Base-by-base conservation (phyloP, 208 protist genomes). In the Crithidia fasciculata region DNA sequence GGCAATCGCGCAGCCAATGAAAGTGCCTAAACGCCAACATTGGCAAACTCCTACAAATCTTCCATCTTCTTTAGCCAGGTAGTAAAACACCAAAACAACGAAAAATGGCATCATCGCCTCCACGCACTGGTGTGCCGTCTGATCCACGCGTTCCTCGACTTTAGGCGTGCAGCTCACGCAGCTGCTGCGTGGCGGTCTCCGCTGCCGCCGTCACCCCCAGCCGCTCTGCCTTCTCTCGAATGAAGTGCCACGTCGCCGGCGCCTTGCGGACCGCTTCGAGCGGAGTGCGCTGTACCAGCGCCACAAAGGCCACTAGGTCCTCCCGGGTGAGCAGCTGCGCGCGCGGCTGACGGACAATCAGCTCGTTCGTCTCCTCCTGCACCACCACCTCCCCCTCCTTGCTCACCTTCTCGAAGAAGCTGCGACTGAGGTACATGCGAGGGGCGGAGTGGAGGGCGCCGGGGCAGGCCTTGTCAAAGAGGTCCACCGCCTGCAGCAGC, bases 381-480 rank as follows among this genome's bases (percentile, higher is more conserved):
- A 93, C 69, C 6, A 90, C 84, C 64, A 88, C 85, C 75, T 93
- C 88, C 4, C 86, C 87, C 18, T 78, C 65, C 13, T 72, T 44
- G 4, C 66, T 55, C 4, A 95, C 73, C 56, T 95, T 95, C 45
- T 81, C 87, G 53, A 93, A 57, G 2, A 93, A 60, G 59, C 81
- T 89, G 8, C 82, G 80, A n/a, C 69, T 82, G 12, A 95, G 70
- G 36, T 88, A 72, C 39, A 76, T 77, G 28, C 70, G 72, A 15
- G 84, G 68, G 0, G 80, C 72, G 8, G 59, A 55, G 28, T 57
- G 56, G 57, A 95, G 63, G 6, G 84, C 68, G 12, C 83, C 75
- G 7, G 90, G 87, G 72, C 69, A 90, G 15, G 83, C 78, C 45
- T 69, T 72, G 40, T 80, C 81, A 67, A 84, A 88, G 28, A 95